phyloP scores from a whole-genome alignment of 495 filamentous ascomycete genomes.

The Annulohypoxylon moriforme region DNA sequence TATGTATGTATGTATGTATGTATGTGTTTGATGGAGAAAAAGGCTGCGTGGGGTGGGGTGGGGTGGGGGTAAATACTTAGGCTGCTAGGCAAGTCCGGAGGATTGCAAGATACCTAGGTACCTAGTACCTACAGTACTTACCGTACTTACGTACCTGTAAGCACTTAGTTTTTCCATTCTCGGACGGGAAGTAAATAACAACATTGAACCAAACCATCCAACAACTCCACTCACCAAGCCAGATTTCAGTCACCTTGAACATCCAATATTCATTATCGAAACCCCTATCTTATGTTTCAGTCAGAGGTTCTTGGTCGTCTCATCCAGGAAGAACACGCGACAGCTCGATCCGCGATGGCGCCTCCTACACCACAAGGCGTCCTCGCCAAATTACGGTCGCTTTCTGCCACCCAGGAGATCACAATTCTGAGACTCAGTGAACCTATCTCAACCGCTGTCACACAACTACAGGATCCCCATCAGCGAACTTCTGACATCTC shows the following conservation, averaged over 20 bases:
- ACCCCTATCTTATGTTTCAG: background rate
- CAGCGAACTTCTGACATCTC: constrained; percentile 77
- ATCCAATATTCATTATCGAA: background rate
- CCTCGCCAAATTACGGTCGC: constrained; percentile 52
- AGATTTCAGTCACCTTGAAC: background rate
- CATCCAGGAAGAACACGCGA: constrained; percentile 4
- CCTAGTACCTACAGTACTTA: too few relatives aligned
- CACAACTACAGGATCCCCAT: constrained; percentile 52
- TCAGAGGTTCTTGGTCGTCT: background rate
- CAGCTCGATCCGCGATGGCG: constrained; percentile 21
- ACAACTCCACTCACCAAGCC: too few relatives aligned
- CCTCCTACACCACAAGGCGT: constrained; percentile 48
- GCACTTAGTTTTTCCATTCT: constrained; percentile 36
- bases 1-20: background rate
- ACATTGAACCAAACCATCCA: background rate
- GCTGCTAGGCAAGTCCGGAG: too few relatives aligned
- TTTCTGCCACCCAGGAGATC: constrained; percentile 66
- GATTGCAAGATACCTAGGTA: background rate
- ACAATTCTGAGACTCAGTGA: constrained; percentile 82
- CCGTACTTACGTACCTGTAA: background rate
- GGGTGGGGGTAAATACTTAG: too few relatives aligned
- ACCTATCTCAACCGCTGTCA: constrained; percentile 67
- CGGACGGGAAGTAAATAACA: constrained; percentile 38
- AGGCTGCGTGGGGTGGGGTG: too few relatives aligned
- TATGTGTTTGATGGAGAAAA: too few relatives aligned